phyloP scores from a whole-genome alignment of 1,284 basidiomycete genomes.

The Leccinum pachyderme region DNA sequence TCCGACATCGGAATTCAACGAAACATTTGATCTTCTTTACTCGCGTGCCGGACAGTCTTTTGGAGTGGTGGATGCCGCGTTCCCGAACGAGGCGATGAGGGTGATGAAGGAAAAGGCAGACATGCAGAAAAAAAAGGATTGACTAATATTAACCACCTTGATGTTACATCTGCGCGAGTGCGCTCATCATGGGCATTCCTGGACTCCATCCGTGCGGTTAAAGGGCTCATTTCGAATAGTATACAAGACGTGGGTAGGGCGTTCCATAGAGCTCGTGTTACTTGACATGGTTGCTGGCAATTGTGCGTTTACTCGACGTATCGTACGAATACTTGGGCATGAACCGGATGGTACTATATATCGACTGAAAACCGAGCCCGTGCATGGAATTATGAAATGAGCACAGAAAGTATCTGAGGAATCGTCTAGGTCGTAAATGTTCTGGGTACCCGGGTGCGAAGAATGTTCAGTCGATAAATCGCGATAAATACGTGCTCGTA shows the following conservation, averaged over 20 bases:
- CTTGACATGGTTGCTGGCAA: background rate
- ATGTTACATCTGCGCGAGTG: background rate
- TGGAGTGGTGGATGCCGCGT: constrained; percentile 24
- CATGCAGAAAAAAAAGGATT: background rate
- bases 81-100: constrained; percentile 20
- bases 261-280: background rate
- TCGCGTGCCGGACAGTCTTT: constrained; percentile 20
- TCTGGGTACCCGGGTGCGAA: constrained; percentile 6
- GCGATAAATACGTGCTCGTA: constrained; percentile 29
- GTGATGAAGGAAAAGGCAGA: constrained; percentile 12
- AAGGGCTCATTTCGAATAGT: background rate
- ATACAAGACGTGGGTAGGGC: background rate
- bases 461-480: constrained; percentile 26
- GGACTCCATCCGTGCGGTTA: background rate
- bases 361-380: constrained; percentile 1
- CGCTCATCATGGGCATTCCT: background rate
- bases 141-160: background rate
- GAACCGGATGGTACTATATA: constrained; percentile 2
- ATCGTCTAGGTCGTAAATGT: constrained; percentile 20
- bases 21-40: constrained; percentile 29
- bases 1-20: constrained; percentile 15
- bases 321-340: constrained; percentile 2
- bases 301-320: constrained; percentile 9
- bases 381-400: background rate
- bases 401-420: background rate